A percentile compares a stretch with the other conserved stretches of the same genome.
Conservation (phyloP, 2,329 filamentous ascomycete species). For the Diaporthe velutina region DNA sequence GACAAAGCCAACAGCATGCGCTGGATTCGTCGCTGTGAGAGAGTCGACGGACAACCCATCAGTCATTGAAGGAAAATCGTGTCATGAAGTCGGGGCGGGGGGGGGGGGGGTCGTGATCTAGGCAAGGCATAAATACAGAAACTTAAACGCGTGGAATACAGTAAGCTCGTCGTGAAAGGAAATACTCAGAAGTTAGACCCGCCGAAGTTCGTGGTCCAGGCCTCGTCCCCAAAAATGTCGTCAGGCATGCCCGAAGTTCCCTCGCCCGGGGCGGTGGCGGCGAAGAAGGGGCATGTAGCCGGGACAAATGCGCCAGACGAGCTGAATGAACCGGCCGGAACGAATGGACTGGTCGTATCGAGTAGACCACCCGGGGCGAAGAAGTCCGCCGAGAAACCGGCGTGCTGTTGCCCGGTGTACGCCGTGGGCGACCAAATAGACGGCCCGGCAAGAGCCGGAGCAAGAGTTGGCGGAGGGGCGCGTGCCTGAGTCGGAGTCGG, state of each 20-base stretch:
- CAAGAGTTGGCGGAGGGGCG: neutral
- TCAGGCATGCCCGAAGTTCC: rapidly evolving
- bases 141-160: neutral
- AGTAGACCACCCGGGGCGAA: neutral
- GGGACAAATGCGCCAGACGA: neutral
- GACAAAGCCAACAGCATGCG: neutral
- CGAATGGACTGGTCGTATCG: neutral
- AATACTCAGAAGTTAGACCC: neutral
- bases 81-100: neutral
- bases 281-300: neutral
- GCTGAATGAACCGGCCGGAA: rapidly evolving
- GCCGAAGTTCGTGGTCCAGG: neutral
- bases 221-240: neutral
- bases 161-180: neutral
- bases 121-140: neutral
- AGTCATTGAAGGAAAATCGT: neutral
- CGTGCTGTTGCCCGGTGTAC: neutral
- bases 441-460: neutral
- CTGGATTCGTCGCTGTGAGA: neutral
- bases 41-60: neutral
- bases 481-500: no score
- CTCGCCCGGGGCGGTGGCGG: no score
- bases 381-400: no score
- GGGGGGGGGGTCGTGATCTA: neutral
- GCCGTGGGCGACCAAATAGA: rapidly evolving